phyloP scores from a whole-genome alignment of 129 eudicot genomes.

The Arctium minus region DNA sequence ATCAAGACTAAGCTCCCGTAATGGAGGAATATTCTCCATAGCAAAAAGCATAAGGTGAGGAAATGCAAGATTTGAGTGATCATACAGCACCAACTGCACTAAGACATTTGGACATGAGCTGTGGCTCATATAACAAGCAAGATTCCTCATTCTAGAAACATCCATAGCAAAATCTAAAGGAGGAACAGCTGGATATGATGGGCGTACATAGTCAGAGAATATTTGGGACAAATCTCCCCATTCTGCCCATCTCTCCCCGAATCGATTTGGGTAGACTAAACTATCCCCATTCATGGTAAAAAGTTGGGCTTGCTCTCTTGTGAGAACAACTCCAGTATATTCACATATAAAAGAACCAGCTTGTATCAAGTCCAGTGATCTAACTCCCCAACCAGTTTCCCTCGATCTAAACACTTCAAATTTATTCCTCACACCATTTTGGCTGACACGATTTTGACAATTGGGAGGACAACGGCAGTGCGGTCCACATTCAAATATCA shows the following conservation, averaged over 20 bases:
- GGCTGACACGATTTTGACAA: constrained; percentile 68
- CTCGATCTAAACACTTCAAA: constrained; percentile 75
- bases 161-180: constrained; percentile 82
- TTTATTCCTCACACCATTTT: constrained; percentile 54
- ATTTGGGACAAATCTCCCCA: constrained; percentile 87
- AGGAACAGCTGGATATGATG: constrained; percentile 54
- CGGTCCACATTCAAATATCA: constrained; percentile 69
- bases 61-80: constrained; percentile 63
- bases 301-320: constrained; percentile 58
- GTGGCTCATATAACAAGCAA: constrained; percentile 92
- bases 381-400: constrained; percentile 86
- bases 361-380: constrained; percentile 68
- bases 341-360: constrained; percentile 85
- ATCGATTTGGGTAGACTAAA: constrained; percentile 73
- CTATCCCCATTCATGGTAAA: constrained; percentile 68
- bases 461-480: constrained; percentile 60
- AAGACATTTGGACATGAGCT: constrained; percentile 75
- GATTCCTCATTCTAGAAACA: constrained; percentile 82
- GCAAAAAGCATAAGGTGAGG: constrained; percentile 92
- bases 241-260: constrained; percentile 77
- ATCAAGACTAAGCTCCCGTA: constrained; percentile 86
- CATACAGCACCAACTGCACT: constrained; percentile 78
- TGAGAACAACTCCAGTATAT: constrained; percentile 72
- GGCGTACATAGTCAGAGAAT: constrained; percentile 53
- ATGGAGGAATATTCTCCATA: constrained; percentile 90